Evolutionary conservation across 2,329 filamentous ascomycete species (phyloP).

Genomic region (Monilinia fructigena): DNA sequence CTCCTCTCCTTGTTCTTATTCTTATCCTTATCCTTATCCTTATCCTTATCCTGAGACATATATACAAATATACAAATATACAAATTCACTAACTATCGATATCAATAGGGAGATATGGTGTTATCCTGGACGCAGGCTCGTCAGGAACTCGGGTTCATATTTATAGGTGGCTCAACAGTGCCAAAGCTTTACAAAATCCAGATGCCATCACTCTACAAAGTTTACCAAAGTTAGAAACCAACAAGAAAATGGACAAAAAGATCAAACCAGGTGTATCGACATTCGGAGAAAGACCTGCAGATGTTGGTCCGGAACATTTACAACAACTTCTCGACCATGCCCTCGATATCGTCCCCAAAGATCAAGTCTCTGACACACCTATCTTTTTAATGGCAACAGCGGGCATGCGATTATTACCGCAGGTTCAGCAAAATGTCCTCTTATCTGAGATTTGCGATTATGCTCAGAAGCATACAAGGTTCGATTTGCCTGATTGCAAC

Average conservation of each 20-base stretch:
- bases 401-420: slow-evolving; percentile 83
- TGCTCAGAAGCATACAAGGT: slow-evolving; percentile 71
- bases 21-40: not conserved
- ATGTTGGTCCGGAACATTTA: slow-evolving; percentile 80
- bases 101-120: slow-evolving; percentile 67
- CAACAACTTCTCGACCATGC: slow-evolving; percentile 79
- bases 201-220: slow-evolving; percentile 59
- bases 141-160: slow-evolving; percentile 94
- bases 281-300: slow-evolving; percentile 73
- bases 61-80: no score
- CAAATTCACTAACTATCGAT: not conserved
- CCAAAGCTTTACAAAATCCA: slow-evolving; percentile 62
- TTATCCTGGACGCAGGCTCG: slow-evolving; percentile 96
- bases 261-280: slow-evolving; percentile 90
- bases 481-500: slow-evolving; percentile 85
- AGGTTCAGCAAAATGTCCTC: slow-evolving; percentile 68
- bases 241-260: slow-evolving; percentile 87
- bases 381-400: slow-evolving; percentile 95
- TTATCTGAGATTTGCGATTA: slow-evolving; percentile 80
- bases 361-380: slow-evolving; percentile 79
- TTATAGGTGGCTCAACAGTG: slow-evolving; percentile 86
- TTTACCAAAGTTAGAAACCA: slow-evolving; percentile 77
- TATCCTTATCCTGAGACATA: not conserved
- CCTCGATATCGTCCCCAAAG: slow-evolving; percentile 69
- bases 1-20: no score